Evolutionary conservation across 495 filamentous ascomycete species (phyloP).

Genomic region (Oidiodendron maius): DNA sequence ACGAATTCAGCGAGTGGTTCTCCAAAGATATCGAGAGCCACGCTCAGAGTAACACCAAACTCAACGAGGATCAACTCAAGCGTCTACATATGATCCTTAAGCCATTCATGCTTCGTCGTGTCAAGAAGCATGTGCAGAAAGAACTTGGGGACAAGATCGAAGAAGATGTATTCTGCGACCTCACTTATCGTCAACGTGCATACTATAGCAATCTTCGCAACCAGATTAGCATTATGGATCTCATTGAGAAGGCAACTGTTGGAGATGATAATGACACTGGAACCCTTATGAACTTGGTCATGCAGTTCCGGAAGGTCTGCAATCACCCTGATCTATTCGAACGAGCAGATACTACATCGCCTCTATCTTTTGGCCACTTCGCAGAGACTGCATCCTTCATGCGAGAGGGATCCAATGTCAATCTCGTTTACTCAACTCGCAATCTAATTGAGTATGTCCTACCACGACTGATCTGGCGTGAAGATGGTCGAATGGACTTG

Average conservation of each 20-base stretch:
- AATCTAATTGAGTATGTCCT: constrained; percentile 79
- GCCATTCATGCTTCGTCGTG: constrained; percentile 97
- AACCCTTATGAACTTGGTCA: constrained; percentile 97
- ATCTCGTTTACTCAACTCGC: constrained; percentile 81
- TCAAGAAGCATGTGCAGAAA: constrained; percentile 99
- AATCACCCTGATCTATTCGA: constrained; percentile 98
- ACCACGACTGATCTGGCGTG: constrained; percentile 70
- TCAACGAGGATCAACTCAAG: constrained; percentile 94
- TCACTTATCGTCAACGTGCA: constrained; percentile 95
- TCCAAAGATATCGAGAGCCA: constrained; percentile 99
- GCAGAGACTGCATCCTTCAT: constrained; percentile 94
- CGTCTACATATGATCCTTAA: constrained; percentile 98
- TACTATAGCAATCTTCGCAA: constrained; percentile 87
- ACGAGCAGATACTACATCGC: constrained; percentile 83
- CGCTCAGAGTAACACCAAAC: constrained; percentile 95
- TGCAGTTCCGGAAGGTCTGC: constrained; percentile 99
- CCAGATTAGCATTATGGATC: constrained; percentile 96
- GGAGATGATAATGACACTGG: constrained; percentile 93
- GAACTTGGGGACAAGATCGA: constrained; percentile 99
- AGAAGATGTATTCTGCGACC: constrained; percentile 89
- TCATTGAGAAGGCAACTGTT: constrained; percentile 93
- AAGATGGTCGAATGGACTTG: constrained; percentile 69
- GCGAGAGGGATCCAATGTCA: constrained; percentile 74
- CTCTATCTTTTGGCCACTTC: constrained; percentile 74
- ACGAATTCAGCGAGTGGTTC: constrained; percentile 99